Percentiles rank a stretch among this genome's conserved stretches.
Conservation (phyloP, 2,329 filamentous ascomycete species). For the Diplodia intermedia region DNA sequence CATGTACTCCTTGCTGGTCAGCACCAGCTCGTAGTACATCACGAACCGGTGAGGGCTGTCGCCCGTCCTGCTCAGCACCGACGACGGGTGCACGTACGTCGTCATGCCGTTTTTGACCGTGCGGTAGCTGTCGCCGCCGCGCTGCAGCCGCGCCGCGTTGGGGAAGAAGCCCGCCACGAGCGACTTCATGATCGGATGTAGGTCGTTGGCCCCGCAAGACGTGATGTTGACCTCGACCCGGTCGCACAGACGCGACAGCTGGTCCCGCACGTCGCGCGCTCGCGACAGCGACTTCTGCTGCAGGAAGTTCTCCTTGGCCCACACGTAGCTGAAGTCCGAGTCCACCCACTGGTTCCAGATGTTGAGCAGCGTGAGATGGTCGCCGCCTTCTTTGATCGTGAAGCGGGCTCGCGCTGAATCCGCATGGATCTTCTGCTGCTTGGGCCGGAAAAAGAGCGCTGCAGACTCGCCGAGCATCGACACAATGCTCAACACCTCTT, state of each 20-base stretch:
- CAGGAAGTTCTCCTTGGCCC: constrained; percentile 91
- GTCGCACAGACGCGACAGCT: constrained; percentile 90
- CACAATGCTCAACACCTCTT: constrained; percentile 92
- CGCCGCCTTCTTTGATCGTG: constrained; percentile 87
- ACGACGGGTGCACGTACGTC: constrained; percentile 90
- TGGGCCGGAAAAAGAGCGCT: constrained; percentile 90
- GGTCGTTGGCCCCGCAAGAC: constrained; percentile 73
- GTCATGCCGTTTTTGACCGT: constrained; percentile 90
- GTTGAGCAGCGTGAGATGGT: constrained; percentile 86
- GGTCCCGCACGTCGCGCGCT: constrained; percentile 89
- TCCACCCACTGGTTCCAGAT: constrained; percentile 97
- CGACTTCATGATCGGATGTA: constrained; percentile 82
- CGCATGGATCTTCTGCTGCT: constrained; percentile 96
- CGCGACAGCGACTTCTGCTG: constrained; percentile 89
- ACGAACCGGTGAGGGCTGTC: constrained; percentile 81
- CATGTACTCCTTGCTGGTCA: constrained; percentile 93
- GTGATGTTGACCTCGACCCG: constrained; percentile 80
- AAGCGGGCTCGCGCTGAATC: constrained; percentile 90
- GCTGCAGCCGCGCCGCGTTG: constrained; percentile 83
- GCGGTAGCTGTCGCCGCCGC: constrained; percentile 85
- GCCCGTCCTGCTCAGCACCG: constrained; percentile 79
- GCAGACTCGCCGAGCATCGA: constrained; percentile 90
- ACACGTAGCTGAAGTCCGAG: constrained; percentile 84
- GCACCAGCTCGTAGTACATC: constrained; percentile 83
- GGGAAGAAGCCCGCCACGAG: constrained; percentile 93